Evolutionary conservation across 495 filamentous ascomycete genomes (phyloP).

Genomic region (Halenospora varia): DNA sequence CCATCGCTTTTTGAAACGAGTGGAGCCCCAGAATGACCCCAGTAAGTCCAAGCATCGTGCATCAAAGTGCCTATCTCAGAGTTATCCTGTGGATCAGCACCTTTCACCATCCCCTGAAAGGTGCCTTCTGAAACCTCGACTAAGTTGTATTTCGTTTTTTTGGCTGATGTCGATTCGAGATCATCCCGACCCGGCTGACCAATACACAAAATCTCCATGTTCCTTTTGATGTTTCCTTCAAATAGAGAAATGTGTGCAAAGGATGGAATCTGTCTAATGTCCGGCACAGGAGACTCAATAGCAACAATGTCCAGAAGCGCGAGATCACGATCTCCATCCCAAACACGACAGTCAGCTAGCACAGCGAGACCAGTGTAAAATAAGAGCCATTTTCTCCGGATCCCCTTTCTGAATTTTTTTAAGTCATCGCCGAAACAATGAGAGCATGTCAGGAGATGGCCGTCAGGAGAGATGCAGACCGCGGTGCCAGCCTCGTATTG

Average conservation of each 20-base stretch:
- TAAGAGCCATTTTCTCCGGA: constrained; percentile 32
- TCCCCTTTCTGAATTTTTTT: constrained; percentile 21
- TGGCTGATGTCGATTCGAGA: constrained; percentile 28
- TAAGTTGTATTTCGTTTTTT: constrained; percentile 34
- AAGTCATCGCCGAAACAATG: constrained; percentile 37
- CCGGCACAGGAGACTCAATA: constrained; percentile 7
- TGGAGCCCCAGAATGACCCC: constrained; percentile 42
- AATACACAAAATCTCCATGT: constrained; percentile 23
- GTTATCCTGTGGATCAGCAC: constrained; percentile 35
- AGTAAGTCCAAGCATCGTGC: constrained; percentile 46
- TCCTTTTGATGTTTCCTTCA: neutral
- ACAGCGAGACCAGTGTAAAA: constrained; percentile 32
- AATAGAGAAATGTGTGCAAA: neutral
- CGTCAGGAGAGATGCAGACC: constrained; percentile 32
- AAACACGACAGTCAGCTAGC: constrained; percentile 29
- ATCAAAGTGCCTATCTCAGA: constrained; percentile 38
- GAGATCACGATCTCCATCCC: constrained; percentile 34
- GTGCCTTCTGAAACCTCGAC: constrained; percentile 33
- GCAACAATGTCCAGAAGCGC: constrained; percentile 33
- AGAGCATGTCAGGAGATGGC: constrained; percentile 37
- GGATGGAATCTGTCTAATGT: neutral
- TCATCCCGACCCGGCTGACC: constrained; percentile 38
- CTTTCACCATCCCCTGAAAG: constrained; percentile 30
- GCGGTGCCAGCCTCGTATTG: constrained; percentile 39
- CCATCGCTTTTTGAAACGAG: constrained; percentile 26